Evolutionary conservation across 2,329 filamentous ascomycete genomes (phyloP), one percentile per base, ranked within the genome.

Genomic region (Mariannaea sp.): DNA sequence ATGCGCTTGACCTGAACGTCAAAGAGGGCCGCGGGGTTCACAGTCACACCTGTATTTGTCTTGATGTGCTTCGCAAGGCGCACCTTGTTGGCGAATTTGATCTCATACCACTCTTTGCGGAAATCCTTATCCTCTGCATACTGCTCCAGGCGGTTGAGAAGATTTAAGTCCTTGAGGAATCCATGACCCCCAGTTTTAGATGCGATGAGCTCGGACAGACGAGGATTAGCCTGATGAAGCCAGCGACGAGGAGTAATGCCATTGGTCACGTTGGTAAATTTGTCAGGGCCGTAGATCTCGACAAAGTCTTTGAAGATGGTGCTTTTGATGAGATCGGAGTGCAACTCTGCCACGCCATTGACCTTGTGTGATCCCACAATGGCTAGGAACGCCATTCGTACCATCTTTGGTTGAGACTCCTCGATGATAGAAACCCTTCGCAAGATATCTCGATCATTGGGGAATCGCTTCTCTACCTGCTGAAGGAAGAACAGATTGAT

Each of bases 271-370:
- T 99, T 99, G 53, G 90, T 96, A 75, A 99, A 99, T 74, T 97
- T 97, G 80, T 99, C 94, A 0, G 88, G 88, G 3, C 94, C 94
- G 66, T 94, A 99, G 60, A 99, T 90, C 65, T 85, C 83, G 55
- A 99, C 93, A 73, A 99, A 99, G 73, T 99, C 94, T 74, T 94
- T 97, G 85, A 99, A 97, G 64, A 99, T 96, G n/a, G 94, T 99
- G 0, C 92, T 95, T 79, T 94, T 94, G 79, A 99, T 96, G 53
- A 99, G 80, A 70, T 99, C 94, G 1, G 94, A 99, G 76, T 99
- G 94, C 60, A 99, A 78, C 76, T 99, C 94, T 27, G 94, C 94
- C 29, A 99, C 94, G 71, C 94, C 94, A 65, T 99, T 99, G 78
- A 99, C 92, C 79, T 97, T 99, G 84, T 97, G 94, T 29, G 94